Evolutionary conservation across 2,329 filamentous ascomycete species (phyloP).

Genomic region (Aspergillus jensenii): DNA sequence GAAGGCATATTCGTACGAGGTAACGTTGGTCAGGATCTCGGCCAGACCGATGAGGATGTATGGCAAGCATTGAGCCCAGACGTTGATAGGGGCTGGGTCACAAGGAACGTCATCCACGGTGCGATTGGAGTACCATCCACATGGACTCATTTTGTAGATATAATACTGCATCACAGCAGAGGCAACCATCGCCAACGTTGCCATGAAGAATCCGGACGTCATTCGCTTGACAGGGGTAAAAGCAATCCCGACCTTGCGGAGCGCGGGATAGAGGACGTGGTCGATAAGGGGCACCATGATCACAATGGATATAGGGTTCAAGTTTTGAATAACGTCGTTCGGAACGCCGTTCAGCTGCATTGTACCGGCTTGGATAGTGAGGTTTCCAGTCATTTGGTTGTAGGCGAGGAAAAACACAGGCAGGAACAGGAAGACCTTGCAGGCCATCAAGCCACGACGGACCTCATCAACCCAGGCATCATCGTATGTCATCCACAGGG

Average conservation of each 20-base stretch:
- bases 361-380: constrained; percentile 56
- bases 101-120: constrained; percentile 44
- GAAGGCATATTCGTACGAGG: constrained; percentile 73
- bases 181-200: constrained; percentile 49
- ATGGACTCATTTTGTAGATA: constrained; percentile 62
- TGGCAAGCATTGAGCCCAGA: constrained; percentile 54
- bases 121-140: constrained; percentile 55
- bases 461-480: constrained; percentile 82
- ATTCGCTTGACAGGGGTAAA: constrained; percentile 58
- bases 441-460: constrained; percentile 66
- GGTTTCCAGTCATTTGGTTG: constrained; percentile 56
- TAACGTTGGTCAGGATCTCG: constrained; percentile 59
- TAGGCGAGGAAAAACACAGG: constrained; percentile 53
- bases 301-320: constrained; percentile 55
- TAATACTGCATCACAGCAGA: constrained; percentile 51
- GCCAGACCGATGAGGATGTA: constrained; percentile 57
- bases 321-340: constrained; percentile 57
- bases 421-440: constrained; percentile 65
- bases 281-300: constrained; percentile 57
- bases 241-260: constrained; percentile 48
- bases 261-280: constrained; percentile 51
- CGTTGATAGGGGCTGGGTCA: constrained; percentile 60
- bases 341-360: constrained; percentile 54
- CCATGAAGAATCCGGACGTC: constrained; percentile 50
- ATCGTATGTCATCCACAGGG: constrained; percentile 71